Base-by-base conservation (phyloP, 2,329 filamentous ascomycete genomes). In the Epichloe sibirici region DNA sequence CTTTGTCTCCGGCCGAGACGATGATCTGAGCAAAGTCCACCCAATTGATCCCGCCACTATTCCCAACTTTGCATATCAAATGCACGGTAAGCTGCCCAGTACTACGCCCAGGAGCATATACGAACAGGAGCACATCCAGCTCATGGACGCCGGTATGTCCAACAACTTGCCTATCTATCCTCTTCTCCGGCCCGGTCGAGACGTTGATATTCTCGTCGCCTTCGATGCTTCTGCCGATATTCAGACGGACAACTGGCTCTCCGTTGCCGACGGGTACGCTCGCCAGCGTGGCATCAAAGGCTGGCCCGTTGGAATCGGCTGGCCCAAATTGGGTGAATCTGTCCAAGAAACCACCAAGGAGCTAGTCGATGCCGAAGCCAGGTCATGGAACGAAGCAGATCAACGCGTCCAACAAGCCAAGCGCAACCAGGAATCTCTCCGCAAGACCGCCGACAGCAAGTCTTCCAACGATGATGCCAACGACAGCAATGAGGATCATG, bases 101-200 rank as follows among this genome's bases (percentile, higher is more conserved):
- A 87, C 88, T 0, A 86, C 85, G n/a, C 90, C 93, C 0, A 79
- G 84, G 35, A 89, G 81, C 53, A 80, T 95, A 40, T 83, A 87
- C 61, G 74, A 80, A 17, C 77, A 76, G 13, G 75, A 83, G 45
- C 85, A 95, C 65, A 75, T 91, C 17, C 84, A 88, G 57, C 76
- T 91, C 15, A 97, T 96, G 90, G 93, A 98, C 66, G 90, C 93
- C 2, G 93, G 93, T 49, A 98, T 98, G 93, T 94, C 88, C 58
- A 97, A 98, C 66, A 98, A 98, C 63, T 75, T 98, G 8, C 93
- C 93, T 2, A 90, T 97, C 43, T 98, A 98, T 65, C 93, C 93
- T 0, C 77, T 97, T 3, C 81, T 98, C 17, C 83, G 93, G 11
- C 89, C 89, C 0, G 91, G 90, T 2, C 80, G 93, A 38, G 79